These are phyloP conservation scores for Tardiomyces depauwii DNA, from an alignment of 1,139 yeast genomes.

Conservation along the genomic window DNA sequence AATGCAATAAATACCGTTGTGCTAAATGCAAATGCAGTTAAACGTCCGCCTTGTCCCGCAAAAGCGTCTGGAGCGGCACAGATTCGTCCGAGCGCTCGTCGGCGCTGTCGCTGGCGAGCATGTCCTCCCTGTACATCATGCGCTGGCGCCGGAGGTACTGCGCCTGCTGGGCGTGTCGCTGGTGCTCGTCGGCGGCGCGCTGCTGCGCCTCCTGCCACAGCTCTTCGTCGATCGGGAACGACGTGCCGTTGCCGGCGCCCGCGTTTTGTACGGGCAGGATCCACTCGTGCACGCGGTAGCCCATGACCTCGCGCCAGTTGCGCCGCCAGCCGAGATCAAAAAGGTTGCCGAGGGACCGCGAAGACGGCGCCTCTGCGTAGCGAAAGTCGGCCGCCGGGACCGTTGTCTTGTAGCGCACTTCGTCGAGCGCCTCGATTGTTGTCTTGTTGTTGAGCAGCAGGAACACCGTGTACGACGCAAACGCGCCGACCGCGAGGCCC, in stretches of 20 bases:
- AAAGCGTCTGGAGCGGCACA: not conserved
- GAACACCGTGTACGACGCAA: conserved; percentile 49
- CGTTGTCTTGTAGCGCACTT: conserved; percentile 38
- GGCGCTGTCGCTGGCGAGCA: not conserved
- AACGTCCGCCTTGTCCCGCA: not conserved
- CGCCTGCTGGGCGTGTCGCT: conserved; percentile 1
- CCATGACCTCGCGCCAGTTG: conserved; percentile 72
- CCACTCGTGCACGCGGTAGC: conserved; percentile 55
- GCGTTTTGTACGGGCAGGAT: conserved; percentile 41
- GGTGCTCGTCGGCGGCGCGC: conserved; percentile 19
- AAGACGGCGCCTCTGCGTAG: conserved; percentile 29
- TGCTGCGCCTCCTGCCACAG: conserved; percentile 19
- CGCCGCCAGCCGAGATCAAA: conserved; percentile 56
- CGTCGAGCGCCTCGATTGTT: conserved; percentile 72
- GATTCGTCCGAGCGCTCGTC: not conserved
- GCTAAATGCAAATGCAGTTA: not conserved
- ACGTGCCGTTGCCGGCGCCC: conserved; percentile 16
- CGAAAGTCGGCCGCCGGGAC: conserved; percentile 30
- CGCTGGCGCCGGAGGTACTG: conserved; percentile 5
- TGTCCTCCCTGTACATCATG: conserved; percentile 5
- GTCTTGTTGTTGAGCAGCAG: conserved; percentile 54
- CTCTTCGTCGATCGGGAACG: conserved; percentile 22
- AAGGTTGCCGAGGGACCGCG: conserved; percentile 44
- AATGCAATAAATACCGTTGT: too few relatives aligned
- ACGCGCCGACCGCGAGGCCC: conserved; percentile 47